Percentiles rank a stretch among this genome's conserved stretches.
Conservation (phyloP, 805 yeast species). For the Metschnikowia koreensis region DNA sequence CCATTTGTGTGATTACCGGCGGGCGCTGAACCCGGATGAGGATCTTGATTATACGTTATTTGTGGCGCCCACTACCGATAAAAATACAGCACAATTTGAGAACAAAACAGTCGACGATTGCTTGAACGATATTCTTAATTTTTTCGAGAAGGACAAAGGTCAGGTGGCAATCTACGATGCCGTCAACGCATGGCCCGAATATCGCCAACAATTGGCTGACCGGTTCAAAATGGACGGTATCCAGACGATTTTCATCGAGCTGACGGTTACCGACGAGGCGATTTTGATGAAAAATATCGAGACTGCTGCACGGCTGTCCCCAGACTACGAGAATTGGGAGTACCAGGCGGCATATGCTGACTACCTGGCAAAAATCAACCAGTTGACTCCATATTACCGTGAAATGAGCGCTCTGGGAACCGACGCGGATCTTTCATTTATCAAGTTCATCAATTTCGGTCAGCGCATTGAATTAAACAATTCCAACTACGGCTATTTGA, state of each 20-base stretch:
- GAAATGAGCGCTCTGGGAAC: slow-evolving; percentile 56
- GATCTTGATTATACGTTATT: slow-evolving; percentile 68
- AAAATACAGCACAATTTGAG: slow-evolving; percentile 42
- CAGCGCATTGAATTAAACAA: slow-evolving; percentile 76
- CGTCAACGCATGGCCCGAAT: slow-evolving; percentile 74
- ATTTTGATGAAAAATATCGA: slow-evolving; percentile 70
- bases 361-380: slow-evolving; percentile 68
- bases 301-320: slow-evolving; percentile 79
- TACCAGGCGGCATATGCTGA: slow-evolving; percentile 71
- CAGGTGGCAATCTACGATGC: slow-evolving; percentile 98
- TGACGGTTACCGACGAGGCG: slow-evolving; percentile 70
- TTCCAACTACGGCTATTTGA: slow-evolving; percentile 82
- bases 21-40: slow-evolving; percentile 46
- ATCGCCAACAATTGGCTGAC: slow-evolving; percentile 58
- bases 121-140: slow-evolving; percentile 63
- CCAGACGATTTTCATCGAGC: slow-evolving; percentile 84
- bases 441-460: slow-evolving; percentile 89
- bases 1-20: slow-evolving; percentile 88
- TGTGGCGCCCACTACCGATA: slow-evolving; percentile 41
- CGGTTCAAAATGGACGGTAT: slow-evolving; percentile 57
- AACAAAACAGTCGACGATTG: slow-evolving; percentile 60
- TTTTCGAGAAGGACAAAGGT: slow-evolving; percentile 75
- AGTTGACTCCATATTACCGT: slow-evolving; percentile 68
- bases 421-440: slow-evolving; percentile 54
- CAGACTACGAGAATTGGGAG: slow-evolving; percentile 81